phyloP scores from a whole-genome alignment of 352 stramenopile genomes.

The Globisporangium carolinianum region DNA sequence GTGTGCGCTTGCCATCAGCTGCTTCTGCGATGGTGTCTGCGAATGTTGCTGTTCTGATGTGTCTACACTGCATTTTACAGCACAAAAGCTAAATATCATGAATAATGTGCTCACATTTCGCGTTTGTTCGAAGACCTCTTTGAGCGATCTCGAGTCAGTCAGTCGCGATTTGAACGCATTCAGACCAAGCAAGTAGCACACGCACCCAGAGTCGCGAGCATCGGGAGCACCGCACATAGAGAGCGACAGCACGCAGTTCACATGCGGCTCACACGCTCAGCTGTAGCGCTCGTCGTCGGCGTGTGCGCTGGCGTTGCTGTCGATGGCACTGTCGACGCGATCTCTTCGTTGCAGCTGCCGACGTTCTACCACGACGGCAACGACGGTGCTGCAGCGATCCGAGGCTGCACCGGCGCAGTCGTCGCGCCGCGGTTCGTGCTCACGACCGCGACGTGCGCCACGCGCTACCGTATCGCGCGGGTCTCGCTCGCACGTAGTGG shows the following conservation, averaged over 20 bases:
- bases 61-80: too few species aligned
- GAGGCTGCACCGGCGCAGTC: background rate
- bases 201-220: too few species aligned
- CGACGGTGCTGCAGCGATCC: background rate
- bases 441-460: background rate
- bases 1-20: slow-evolving; percentile 12
- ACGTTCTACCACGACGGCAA: background rate
- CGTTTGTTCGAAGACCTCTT: too few species aligned
- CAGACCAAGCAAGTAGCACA: too few species aligned
- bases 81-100: too few species aligned
- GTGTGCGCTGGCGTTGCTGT: background rate
- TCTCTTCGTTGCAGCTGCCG: background rate
- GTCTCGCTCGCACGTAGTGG: background rate
- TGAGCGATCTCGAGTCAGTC: too few species aligned
- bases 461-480: background rate
- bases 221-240: too few species aligned
- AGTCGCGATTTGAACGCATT: too few species aligned
- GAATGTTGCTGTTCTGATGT: too few species aligned
- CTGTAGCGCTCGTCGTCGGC: background rate
- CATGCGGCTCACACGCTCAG: background rate
- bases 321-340: background rate
- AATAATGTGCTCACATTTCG: too few species aligned
- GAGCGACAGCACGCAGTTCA: too few species aligned
- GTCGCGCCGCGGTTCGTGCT: background rate
- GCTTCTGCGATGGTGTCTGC: background rate